Conservation (phyloP, 1,139 yeast genomes). For the Scheffersomyces segobiensis region DNA sequence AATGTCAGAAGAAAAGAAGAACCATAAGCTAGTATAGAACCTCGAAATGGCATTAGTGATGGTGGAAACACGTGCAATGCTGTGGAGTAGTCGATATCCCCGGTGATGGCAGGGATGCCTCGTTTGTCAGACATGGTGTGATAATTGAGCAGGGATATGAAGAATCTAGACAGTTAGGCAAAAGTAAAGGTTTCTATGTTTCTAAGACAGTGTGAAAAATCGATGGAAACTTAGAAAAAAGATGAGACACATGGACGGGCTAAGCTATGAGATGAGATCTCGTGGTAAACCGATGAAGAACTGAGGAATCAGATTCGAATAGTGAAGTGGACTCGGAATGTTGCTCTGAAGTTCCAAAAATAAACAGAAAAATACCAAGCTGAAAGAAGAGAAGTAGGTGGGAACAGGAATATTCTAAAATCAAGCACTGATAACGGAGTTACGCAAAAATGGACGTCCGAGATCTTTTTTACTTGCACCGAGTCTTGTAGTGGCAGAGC, state of each 20-base stretch:
- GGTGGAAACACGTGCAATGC: conserved; percentile 54
- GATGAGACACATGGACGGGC: neutral
- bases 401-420: neutral
- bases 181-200: neutral
- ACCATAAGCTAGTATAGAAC: conserved; percentile 60
- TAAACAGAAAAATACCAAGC: neutral
- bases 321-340: neutral
- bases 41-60: conserved; percentile 52
- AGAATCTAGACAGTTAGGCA: neutral
- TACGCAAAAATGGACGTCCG: neutral
- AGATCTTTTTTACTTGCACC: neutral
- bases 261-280: neutral
- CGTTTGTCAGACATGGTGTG: conserved; percentile 2
- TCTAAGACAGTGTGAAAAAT: neutral
- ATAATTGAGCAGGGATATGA: neutral
- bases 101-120: conserved; percentile 49
- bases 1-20: conserved; percentile 69
- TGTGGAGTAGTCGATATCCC: conserved; percentile 33
- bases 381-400: neutral
- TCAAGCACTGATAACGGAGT: neutral
- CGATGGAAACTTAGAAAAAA: neutral
- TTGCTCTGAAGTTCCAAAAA: neutral
- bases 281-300: neutral
- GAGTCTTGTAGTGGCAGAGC: neutral
- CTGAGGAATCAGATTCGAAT: neutral